phyloP scores from a whole-genome alignment of 106 monocot genomes.

The Phalaenopsis aphrodite region DNA sequence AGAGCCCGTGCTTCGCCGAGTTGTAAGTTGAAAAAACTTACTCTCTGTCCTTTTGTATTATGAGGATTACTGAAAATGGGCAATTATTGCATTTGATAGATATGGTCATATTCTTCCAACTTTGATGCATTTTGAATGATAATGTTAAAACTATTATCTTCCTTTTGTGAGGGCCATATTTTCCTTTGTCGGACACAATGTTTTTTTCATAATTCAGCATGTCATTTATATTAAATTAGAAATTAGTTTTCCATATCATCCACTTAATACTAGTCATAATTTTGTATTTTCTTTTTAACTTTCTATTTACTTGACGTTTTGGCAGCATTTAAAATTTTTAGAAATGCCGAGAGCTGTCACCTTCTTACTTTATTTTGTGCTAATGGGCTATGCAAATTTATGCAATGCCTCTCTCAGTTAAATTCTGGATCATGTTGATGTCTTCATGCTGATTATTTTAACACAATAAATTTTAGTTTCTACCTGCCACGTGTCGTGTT shows the following conservation, averaged over 20 bases:
- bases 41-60: not conserved
- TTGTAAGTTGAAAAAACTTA: constrained; percentile 20
- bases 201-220: not conserved
- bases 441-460: not conserved
- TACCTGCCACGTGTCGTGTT: not conserved
- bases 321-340: not conserved
- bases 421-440: not conserved
- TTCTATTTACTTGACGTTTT: not conserved
- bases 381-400: not conserved
- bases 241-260: not conserved
- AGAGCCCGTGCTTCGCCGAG: constrained; percentile 51
- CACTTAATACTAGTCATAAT: not conserved
- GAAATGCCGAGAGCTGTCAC: not conserved
- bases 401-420: not conserved
- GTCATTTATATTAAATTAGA: not conserved
- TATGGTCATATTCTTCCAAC: not conserved
- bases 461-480: not conserved
- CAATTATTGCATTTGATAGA: not conserved
- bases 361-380: not conserved
- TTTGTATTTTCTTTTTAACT: not conserved
- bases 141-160: not conserved
- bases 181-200: not conserved
- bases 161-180: not conserved
- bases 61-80: not conserved
- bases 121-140: not conserved